Base-by-base conservation (phyloP, 2,329 filamentous ascomycete genomes). In the Colletotrichum salicis region DNA sequence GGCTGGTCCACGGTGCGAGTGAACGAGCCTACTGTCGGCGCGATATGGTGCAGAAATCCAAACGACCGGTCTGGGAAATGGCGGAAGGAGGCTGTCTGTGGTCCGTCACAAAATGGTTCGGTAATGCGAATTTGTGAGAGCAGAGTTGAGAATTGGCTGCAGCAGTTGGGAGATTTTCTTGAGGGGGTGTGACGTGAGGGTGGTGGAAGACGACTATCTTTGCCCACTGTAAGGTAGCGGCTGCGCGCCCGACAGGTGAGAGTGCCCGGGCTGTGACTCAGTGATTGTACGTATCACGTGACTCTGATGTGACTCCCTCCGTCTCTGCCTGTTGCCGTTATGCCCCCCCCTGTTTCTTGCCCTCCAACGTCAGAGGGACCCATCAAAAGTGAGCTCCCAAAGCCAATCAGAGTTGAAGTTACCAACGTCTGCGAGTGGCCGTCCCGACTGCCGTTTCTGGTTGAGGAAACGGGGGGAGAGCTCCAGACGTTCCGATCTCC, bases 121-220 rank as follows among this genome's bases (percentile, higher is more conserved):
- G 37, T 69, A 52, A 64, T 69, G 65, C 48, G 45, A 63, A 52
- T 64, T 71, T 70, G 59, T 60, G 55, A 72, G 60, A 72, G 60
- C 59, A 31, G 48, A 64, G 45, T 58, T 52, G 24, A 10, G 66
- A 72, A 27, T 52, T 60, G 66, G 59, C 48, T 59, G 22, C 45
- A 35, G 66, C 66, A 60, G 59, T 41, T 56, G 65, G 55, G 37
- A 60, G 55, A 72, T 72, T 71, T 48, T 59, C 61, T 64, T 67
- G 65, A 48, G 61, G 55, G 69, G 31, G 60, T 54, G 60, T 72
- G 70, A 72, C 70, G 70, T 72, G 70, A 70, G 65, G 54, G 59
- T 59, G 64, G 64, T 67, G 27, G 54, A 45, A 58, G 64, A 58
- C 48, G 60, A 69, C 60, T 19, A 24, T 62, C 55, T 27, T 22